phyloP scores from a whole-genome alignment of 192 early-diverging fungal species.

The Jimgerdemannia flammicorona region DNA sequence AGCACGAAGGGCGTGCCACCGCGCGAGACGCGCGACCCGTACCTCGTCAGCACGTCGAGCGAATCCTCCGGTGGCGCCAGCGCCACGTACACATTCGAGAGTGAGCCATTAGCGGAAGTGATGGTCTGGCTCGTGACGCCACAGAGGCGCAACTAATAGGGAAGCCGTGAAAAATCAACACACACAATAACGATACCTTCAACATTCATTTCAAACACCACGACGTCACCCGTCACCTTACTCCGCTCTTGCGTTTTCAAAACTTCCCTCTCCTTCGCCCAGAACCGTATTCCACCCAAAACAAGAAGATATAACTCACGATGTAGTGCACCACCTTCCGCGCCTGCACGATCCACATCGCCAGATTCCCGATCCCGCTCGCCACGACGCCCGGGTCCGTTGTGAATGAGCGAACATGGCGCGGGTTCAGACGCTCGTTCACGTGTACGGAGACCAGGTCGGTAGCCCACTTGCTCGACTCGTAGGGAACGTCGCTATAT shows the following conservation, averaged over 20 bases:
- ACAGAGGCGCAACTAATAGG: constrained; percentile 27
- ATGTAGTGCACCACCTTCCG: constrained; percentile 20
- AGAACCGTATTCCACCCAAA: too few relatives aligned
- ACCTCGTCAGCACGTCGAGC: background rate
- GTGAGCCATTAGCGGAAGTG: constrained; percentile 40
- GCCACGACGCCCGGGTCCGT: constrained; percentile 57
- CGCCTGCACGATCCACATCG: constrained; percentile 26
- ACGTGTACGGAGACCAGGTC: constrained; percentile 40
- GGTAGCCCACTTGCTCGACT: constrained; percentile 51
- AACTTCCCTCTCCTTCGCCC: too few relatives aligned
- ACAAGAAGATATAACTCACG: constrained; percentile 9
- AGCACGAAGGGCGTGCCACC: background rate
- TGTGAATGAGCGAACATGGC: constrained; percentile 26
- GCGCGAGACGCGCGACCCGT: background rate
- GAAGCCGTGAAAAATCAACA: too few relatives aligned
- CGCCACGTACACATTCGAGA: constrained; percentile 43
- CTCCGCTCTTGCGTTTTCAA: too few relatives aligned
- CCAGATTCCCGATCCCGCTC: constrained; percentile 40
- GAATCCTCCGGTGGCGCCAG: constrained; percentile 6
- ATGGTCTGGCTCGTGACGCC: constrained; percentile 46
- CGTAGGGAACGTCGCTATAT: constrained; percentile 35
- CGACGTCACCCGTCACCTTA: too few relatives aligned
- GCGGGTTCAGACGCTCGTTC: constrained; percentile 24
- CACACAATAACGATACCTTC: too few relatives aligned
- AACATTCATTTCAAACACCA: too few relatives aligned